phyloP scores from a whole-genome alignment of 192 early-diverging fungal species.

The Thoreauomyces humboldtii region DNA sequence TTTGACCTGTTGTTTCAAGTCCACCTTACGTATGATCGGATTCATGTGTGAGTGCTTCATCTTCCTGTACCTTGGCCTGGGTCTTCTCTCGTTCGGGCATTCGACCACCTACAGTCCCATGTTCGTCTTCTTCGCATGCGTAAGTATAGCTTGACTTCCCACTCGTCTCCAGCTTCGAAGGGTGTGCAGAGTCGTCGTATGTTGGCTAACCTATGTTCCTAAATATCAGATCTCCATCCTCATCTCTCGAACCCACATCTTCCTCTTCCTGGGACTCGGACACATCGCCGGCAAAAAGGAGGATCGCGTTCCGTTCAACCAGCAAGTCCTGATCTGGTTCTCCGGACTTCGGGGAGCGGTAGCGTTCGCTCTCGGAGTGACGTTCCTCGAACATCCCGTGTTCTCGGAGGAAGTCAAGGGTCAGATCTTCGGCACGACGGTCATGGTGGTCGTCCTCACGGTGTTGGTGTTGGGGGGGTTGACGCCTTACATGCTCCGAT shows the following conservation, averaged over 20 bases:
- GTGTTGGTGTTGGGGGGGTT: conserved; percentile 57
- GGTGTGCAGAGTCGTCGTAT: background rate
- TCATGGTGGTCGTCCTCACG: conserved; percentile 57
- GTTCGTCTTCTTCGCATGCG: conserved; percentile 47
- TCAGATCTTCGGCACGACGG: conserved; percentile 59
- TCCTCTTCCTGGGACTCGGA: conserved; percentile 47
- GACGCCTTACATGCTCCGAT: conserved; percentile 56
- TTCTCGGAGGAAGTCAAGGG: conserved; percentile 49
- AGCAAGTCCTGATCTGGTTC: conserved; percentile 59
- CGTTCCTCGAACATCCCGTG: conserved; percentile 53
- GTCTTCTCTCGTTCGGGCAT: conserved; percentile 52
- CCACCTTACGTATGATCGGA: conserved; percentile 47
- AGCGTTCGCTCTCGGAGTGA: conserved; percentile 59
- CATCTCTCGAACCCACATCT: conserved; percentile 53
- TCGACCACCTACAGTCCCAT: conserved; percentile 45
- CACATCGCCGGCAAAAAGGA: conserved; percentile 35
- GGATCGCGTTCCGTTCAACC: conserved; percentile 43
- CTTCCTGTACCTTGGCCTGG: conserved; percentile 61
- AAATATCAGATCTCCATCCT: conserved; percentile 47
- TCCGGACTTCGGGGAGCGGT: conserved; percentile 61
- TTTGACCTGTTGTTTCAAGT: conserved; percentile 28
- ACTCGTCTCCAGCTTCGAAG: conserved; percentile 44
- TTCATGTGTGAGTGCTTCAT: conserved; percentile 58
- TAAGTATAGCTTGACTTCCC: conserved; percentile 20
- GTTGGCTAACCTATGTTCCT: background rate